Base-by-base conservation (phyloP, 805 yeast genomes). In the Aciculoconidium aculeatum region DNA sequence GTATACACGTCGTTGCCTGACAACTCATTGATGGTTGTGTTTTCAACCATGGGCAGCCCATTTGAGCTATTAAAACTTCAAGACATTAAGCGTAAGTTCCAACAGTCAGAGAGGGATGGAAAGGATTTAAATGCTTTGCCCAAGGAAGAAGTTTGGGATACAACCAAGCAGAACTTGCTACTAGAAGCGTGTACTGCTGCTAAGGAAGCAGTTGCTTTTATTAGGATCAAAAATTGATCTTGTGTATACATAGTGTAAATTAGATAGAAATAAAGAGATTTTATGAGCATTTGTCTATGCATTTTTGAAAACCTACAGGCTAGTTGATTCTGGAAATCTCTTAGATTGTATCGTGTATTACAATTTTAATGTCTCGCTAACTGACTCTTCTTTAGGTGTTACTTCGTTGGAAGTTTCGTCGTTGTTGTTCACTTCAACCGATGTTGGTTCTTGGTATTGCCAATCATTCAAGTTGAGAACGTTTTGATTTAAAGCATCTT, bases 31-130 rank as follows among this genome's bases (percentile, higher is more conserved):
- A 41, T 88, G 10, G 57, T 85, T 1, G 45, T 86, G 1, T 61
- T 75, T 42, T 67, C 84, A 0, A 85, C 83, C 2, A 59, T 70
- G 28, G 85, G 86, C 7, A 75, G 77, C 43, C 72, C 77, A 3
- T 51, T 66, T 7, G 67, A 63, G 28, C 59, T 76, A 56, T 53
- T 55, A 30, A 50, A 55, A 26, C 55, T 85, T 23, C 71, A 69
- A 27, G 47, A 48, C 7, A 41, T 66, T 17, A 65, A 67, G 37
- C 56, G 63, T 26, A 53, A 47, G 21, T 73, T 61, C 35, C 67
- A 67, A 36, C 48, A 57, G 34, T 61, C 63, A 19, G 70, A 64
- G 50, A 61, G 59, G 29, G 55, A 53, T 18, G 52, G 54, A 3
- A 59, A 49, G 36, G 67, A 60, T 37, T 57, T 73, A 45, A 65